Base-by-base conservation (phyloP, 495 filamentous ascomycete species). In the Talaromyces wortmannii region DNA sequence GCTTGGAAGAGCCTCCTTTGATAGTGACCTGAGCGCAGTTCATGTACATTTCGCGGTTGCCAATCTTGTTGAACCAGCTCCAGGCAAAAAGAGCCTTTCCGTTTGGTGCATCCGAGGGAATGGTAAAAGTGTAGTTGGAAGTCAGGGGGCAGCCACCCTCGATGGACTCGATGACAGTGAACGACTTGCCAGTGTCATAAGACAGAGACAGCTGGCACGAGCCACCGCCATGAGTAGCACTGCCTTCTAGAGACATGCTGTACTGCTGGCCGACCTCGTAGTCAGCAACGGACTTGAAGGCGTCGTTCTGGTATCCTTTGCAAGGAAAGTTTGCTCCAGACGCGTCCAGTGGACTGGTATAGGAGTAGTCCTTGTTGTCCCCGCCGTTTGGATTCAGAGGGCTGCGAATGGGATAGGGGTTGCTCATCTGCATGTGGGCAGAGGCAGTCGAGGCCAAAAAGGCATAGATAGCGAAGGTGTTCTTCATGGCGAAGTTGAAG, bases 31-130 rank as follows among this genome's bases (percentile, higher is more conserved):
- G 81, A 4, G 86, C 88, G 57, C 92, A 97, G 79, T 92, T 91
- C 91, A 95, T 95, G 77, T 96, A 96, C 82, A 95, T 90, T 67
- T 97, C 92, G 17, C 90, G 82, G 73, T 91, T 90, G 48, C 90
- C 90, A 52, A 91, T 65, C 58, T 85, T 85, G 81, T 97, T 97
- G 75, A 92, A 86, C 92, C 92, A 97, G 4, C 87, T 87, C 83
- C 90, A 96, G 13, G 87, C 86, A 45, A 97, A 73, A 2, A 84
- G 83, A 3, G 83, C 88, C 45, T 82, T 62, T 1, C 78, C 79
- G 4, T 57, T 53, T 2, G 72, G 71, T 11, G 74, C 71, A 52
- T 73, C 70, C 0, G 62, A 60, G 12, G 79, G 79, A 16, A 83
- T 66, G 0, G 60, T 66, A 60, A 80, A 83, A 30, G 68, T 55